phyloP scores from a whole-genome alignment of 2,329 filamentous ascomycete genomes.

The Epichloe aotearoae region DNA sequence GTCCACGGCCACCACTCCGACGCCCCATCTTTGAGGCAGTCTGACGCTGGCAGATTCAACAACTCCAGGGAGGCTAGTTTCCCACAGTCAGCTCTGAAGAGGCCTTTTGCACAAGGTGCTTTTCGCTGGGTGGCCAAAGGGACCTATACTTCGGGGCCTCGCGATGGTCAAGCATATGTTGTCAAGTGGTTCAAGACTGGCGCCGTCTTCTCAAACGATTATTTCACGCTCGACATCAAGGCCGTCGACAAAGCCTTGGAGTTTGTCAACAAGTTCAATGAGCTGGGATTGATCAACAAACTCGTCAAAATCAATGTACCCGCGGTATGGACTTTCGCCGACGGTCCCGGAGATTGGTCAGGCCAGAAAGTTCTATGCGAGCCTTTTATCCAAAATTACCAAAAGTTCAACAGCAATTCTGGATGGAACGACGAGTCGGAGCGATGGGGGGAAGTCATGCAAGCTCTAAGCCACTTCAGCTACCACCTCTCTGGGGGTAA shows the following conservation, averaged over 20 bases:
- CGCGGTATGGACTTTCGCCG: conserved; percentile 17
- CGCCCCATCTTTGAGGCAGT: not conserved
- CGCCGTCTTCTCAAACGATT: conserved; percentile 18
- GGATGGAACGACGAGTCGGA: conserved; percentile 21
- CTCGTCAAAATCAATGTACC: conserved; percentile 23
- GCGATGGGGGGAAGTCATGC: conserved; percentile 23
- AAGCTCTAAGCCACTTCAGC: conserved; percentile 30
- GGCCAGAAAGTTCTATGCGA: conserved; percentile 18
- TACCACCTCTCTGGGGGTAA: conserved; percentile 24
- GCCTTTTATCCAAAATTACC: conserved; percentile 27
- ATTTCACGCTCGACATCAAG: conserved; percentile 24
- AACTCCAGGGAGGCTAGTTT: not conserved
- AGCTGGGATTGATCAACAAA: conserved; percentile 17
- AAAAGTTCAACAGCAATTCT: conserved; percentile 31
- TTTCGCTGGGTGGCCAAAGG: conserved; percentile 12
- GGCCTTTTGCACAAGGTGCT: conserved; percentile 6
- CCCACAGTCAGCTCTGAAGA: not conserved
- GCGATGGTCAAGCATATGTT: conserved; percentile 21
- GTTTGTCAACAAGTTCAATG: conserved; percentile 24
- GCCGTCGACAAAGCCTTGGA: conserved; percentile 20
- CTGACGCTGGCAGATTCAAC: conserved; percentile 9
- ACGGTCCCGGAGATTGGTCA: not conserved
- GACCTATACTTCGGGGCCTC: conserved; percentile 16
- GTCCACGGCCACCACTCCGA: conserved; percentile 7
- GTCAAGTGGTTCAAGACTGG: conserved; percentile 27